Evolutionary conservation across 108 stramenopile genomes (phyloP), one percentile per base, ranked within the genome.

Genomic region (Cyclotella distinguenda): DNA sequence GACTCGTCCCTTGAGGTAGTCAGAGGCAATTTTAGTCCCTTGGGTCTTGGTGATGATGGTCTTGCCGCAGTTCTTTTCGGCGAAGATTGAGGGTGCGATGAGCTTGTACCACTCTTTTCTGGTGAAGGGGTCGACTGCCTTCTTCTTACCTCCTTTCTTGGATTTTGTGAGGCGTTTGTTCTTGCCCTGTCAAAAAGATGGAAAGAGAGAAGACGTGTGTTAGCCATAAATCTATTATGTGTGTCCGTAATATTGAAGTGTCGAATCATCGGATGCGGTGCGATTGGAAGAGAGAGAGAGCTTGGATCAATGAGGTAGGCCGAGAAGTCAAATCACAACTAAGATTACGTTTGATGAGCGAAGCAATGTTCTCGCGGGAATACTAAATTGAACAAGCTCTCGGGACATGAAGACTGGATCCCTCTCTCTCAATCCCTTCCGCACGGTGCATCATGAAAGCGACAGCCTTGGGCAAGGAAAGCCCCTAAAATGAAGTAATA

Each of bases 71-170:
- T 96, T 93, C 83, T 97, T 96, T 54, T 69, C 73, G 45, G 85
- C 73, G 73, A 99, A 99, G 77, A 98, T 91, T 32, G 95, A 90
- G 55, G 99, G 99, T 40, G 98, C 98, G 75, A 96, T 81, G 61
- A 99, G 89, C 74, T 93, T 91, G 96, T 99, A 99, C 98, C 97
- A 98, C 79, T 99, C 99, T 87, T 99, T 99, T 68, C 89, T 94
- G 51, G 82, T 68, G 91, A 99, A 99, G 72, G 99, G 99, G 78
- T 99, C 99, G 36, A 94, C 82, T 25, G 86, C 86, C 89, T 94
- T 94, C 83, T 91, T 93, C 67, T 91, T 89, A 74, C 83, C 69
- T 57, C 92, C 95, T 89, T 96, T 93, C 78, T 93, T 93, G 71
- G 88, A 86, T 82, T 97, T 97, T 26, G 95, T 94, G 50, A 97